A percentile compares a stretch with the other conserved stretches of the same genome.
phyloP scores from a whole-genome alignment of 73 alveolate genomes.

The Tetrahymena thermophila region DNA sequence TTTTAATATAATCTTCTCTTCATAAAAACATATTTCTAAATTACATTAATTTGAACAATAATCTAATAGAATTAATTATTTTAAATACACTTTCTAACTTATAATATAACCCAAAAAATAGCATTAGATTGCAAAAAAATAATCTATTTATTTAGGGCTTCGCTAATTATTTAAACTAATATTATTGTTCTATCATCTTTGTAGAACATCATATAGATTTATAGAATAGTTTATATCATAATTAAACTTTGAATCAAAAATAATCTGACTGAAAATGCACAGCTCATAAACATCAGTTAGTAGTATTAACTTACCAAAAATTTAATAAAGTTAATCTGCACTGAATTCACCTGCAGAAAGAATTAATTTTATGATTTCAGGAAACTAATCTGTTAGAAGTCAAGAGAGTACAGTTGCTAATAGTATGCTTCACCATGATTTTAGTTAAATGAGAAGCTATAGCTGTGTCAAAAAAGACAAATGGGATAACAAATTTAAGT shows the following conservation, averaged over 20 bases:
- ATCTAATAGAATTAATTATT: not conserved
- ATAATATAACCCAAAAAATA: not conserved
- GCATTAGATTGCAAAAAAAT: not conserved
- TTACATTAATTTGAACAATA: not conserved
- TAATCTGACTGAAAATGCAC: not conserved
- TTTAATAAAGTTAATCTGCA: not conserved
- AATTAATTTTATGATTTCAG: not conserved
- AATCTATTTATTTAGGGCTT: too few relatives aligned
- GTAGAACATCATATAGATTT: not conserved
- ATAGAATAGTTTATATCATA: too few relatives aligned
- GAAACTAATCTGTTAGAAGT: not conserved
- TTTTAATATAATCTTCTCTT: not conserved
- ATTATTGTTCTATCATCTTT: not conserved
- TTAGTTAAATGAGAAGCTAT: not conserved
- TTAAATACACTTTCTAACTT: not conserved
- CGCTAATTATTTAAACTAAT: too few relatives aligned
- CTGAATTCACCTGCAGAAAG: not conserved
- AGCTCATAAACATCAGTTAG: not conserved
- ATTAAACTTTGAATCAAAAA: too few relatives aligned
- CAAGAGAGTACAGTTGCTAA: not conserved
- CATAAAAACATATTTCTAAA: not conserved
- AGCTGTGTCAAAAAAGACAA: not conserved
- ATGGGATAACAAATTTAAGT: not conserved
- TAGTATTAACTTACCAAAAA: not conserved
- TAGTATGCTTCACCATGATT: not conserved